Percentiles rank a stretch among this genome's conserved stretches.
Evolutionary conservation across 352 stramenopile species (phyloP).

Genomic region (Pythium utonaiense): DNA sequence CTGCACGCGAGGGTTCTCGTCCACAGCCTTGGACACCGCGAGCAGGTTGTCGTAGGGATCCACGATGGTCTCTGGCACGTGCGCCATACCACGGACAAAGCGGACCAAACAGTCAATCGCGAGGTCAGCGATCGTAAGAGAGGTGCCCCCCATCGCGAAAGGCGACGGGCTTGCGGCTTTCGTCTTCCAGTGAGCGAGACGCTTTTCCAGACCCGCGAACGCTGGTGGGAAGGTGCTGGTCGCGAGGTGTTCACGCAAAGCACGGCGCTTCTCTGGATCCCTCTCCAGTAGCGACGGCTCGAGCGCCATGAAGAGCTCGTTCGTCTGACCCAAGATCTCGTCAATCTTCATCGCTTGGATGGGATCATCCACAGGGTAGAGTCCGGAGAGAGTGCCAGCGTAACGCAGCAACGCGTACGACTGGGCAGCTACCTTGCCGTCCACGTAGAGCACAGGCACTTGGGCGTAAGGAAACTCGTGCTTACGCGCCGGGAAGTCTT

Average conservation of each 20-base stretch:
- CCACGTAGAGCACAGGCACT: slow-evolving; percentile 29
- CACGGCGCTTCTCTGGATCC: too few relatives aligned
- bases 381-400: slow-evolving; percentile 23
- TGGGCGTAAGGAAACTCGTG: slow-evolving; percentile 27
- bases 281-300: slow-evolving; percentile 22
- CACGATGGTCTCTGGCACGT: too few relatives aligned
- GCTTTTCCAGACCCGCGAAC: slow-evolving; percentile 41
- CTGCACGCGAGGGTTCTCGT: too few relatives aligned
- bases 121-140: too few relatives aligned
- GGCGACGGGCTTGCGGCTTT: too few relatives aligned
- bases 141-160: too few relatives aligned
- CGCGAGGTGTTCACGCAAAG: too few relatives aligned
- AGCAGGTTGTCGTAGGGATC: too few relatives aligned
- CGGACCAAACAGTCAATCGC: too few relatives aligned
- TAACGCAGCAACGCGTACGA: slow-evolving; percentile 32
- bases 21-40: too few relatives aligned
- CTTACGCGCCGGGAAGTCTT: slow-evolving; percentile 20
- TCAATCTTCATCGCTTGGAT: neutral
- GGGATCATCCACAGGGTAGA: slow-evolving; percentile 26
- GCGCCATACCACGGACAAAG: too few relatives aligned
- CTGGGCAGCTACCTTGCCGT: slow-evolving; percentile 25
- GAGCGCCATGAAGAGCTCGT: slow-evolving; percentile 16
- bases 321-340: slow-evolving; percentile 26
- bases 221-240: too few relatives aligned
- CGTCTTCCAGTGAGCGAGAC: slow-evolving; percentile 16